Evolutionary conservation across 768 basidiomycete species (phyloP), one percentile per base, ranked within the genome.

Genomic region (Boletales sp.): DNA sequence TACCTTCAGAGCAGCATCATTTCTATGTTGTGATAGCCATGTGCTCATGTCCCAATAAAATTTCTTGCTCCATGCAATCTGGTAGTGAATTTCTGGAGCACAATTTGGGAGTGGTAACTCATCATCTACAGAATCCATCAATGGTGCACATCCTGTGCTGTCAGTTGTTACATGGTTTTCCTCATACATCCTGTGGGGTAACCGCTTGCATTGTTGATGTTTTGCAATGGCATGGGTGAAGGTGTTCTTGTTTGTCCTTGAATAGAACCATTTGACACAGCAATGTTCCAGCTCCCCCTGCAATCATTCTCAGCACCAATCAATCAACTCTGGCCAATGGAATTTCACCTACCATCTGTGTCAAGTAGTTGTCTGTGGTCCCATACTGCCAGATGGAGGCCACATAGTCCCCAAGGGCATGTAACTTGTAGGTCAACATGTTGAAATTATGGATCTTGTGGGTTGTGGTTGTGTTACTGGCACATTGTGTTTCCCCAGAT

Each of bases 241-340:
- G 11, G 66, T 40, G 6, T 56, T 64, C 51, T 76, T 75, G 55
- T 72, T 74, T 0, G 70, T 73, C 0, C 55, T 35, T 0, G 48
- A 48, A 39, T 76, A 79, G 28, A 72, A 58, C 0, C 49, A 54
- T 57, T 80, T 79, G 10, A 73, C 59, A 0, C 43, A 53, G 0
- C 60, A 51, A 44, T 79, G 75, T 50, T 38, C 37, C 37, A 38
- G 17, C 11, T 43, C 42, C 13, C 72, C 67, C 73, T 75, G 40
- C 18, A 17, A 36, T 43, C 7, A 19, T 18, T 17, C 8, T 10
- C 34, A 14, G 15, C n/a, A n/a, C n/a, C n/a, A n/a, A n/a, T n/a
- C n/a, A n/a, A n/a, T n/a, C n/a, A n/a, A n/a, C n/a, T n/a, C n/a
- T n/a, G n/a, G n/a, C n/a, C n/a, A n/a, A n/a, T n/a, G n/a, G n/a